Evolutionary conservation across 2,329 filamentous ascomycete species (phyloP).

Genomic region (Trichoderma atroviride): DNA sequence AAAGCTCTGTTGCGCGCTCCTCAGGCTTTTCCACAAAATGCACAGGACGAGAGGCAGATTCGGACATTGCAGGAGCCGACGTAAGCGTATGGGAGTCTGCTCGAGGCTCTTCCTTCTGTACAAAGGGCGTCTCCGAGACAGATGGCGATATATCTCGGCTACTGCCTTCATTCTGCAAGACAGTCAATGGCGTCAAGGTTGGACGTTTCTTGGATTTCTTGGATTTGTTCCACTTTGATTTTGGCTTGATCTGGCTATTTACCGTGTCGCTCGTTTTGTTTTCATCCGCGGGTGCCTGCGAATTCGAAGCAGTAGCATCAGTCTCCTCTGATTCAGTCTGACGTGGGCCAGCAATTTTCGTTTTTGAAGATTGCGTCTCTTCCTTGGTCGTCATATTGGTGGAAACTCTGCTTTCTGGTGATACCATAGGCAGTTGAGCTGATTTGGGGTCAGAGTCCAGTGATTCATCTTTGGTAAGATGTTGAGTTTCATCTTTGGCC

Average conservation of each 20-base stretch:
- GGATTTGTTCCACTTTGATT: conserved; percentile 27
- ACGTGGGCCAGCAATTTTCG: not conserved
- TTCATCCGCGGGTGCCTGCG: not conserved
- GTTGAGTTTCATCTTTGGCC: not conserved
- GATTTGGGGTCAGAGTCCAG: not conserved
- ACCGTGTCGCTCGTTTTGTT: not conserved
- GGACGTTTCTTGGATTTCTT: conserved; percentile 34
- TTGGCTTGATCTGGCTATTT: conserved; percentile 11
- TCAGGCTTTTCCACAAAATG: conserved; percentile 29
- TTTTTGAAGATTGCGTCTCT: not conserved
- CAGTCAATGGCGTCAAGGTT: conserved; percentile 14
- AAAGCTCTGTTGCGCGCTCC: conserved; percentile 2
- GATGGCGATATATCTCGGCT: not conserved
- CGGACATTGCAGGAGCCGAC: not conserved
- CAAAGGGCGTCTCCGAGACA: not conserved
- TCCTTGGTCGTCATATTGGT: not conserved
- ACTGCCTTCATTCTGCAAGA: not conserved
- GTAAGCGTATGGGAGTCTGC: not conserved
- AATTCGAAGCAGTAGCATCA: not conserved
- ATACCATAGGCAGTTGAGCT: not conserved
- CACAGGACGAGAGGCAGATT: not conserved
- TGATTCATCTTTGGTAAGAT: not conserved
- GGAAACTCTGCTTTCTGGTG: not conserved
- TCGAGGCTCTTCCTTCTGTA: not conserved
- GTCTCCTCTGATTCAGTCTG: not conserved